Conservation (phyloP, 371 early-diverging fungal genomes). For the Mortierella sp. region DNA sequence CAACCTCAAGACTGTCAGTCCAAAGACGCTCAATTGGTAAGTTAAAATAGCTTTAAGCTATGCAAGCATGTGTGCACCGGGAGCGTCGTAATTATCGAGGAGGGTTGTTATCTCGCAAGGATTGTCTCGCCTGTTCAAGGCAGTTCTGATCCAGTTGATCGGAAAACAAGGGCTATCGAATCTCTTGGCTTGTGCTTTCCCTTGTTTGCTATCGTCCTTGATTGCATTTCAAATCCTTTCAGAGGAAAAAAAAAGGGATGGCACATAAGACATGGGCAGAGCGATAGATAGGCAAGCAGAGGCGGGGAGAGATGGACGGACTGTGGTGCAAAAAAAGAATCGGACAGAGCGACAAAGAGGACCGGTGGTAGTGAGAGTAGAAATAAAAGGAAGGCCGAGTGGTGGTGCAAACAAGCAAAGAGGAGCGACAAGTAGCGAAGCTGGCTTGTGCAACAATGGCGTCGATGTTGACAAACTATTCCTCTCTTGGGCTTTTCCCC, state of each 20-base stretch:
- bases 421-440: not conserved
- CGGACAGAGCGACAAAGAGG: not conserved
- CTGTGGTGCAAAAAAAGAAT: not conserved
- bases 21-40: conserved; percentile 49
- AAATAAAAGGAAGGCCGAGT: not conserved
- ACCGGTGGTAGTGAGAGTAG: not conserved
- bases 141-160: conserved; percentile 62
- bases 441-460: not conserved
- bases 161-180: conserved; percentile 59
- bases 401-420: not conserved
- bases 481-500: not conserved
- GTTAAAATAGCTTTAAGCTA: not conserved
- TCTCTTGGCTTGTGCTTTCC: not conserved
- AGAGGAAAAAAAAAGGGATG: conserved; percentile 1
- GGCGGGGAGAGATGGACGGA: not conserved
- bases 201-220: not conserved
- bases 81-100: conserved; percentile 50
- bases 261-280: not conserved
- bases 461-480: not conserved
- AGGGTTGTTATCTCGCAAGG: conserved; percentile 39
- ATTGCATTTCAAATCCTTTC: conserved; percentile 1
- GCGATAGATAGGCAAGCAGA: not conserved
- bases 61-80: conserved; percentile 56
- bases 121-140: not conserved
- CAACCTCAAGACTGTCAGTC: conserved; percentile 69